These are phyloP conservation scores for Lagenidium giganteum DNA, from an alignment of 352 stramenopile species.

Conservation along the genomic window DNA sequence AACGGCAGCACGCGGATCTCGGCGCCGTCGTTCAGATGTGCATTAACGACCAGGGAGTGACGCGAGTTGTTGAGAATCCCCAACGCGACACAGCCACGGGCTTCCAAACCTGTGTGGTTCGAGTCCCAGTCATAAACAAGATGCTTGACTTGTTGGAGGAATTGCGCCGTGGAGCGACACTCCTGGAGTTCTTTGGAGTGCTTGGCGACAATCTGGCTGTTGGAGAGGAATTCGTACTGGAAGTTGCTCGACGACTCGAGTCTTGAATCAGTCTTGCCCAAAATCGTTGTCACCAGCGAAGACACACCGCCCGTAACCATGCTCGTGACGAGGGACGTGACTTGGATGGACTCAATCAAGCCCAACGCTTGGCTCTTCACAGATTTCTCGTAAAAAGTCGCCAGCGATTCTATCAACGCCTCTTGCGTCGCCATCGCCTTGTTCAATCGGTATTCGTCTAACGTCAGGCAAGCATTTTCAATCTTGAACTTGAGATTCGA, in stretches of 20 bases:
- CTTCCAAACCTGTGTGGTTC: conserved; percentile 78
- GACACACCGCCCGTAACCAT: conserved; percentile 74
- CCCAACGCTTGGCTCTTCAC: conserved; percentile 79
- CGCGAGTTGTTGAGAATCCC: conserved; percentile 78
- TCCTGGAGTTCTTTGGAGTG: conserved; percentile 47
- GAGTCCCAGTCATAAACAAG: conserved; percentile 84
- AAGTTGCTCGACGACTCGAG: conserved; percentile 42
- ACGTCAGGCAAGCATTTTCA: conserved; percentile 75
- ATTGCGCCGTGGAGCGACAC: conserved; percentile 43
- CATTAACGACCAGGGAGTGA: conserved; percentile 65
- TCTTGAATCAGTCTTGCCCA: conserved; percentile 71
- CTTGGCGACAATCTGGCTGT: conserved; percentile 67
- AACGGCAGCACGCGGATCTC: conserved; percentile 62
- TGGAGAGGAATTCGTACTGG: conserved; percentile 66
- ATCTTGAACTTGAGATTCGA: conserved; percentile 83
- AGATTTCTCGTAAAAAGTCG: conserved; percentile 72
- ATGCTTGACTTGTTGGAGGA: conserved; percentile 61
- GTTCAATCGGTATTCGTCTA: conserved; percentile 58
- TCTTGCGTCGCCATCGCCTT: conserved; percentile 75
- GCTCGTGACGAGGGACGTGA: conserved; percentile 80
- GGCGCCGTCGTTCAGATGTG: conserved; percentile 66
- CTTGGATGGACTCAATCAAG: conserved; percentile 81
- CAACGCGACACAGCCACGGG: conserved; percentile 67
- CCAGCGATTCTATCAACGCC: conserved; percentile 55
- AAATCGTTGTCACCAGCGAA: conserved; percentile 72